These are phyloP conservation scores for Rosa multiflora DNA, from an alignment of 306 rosid species.

Conservation along the genomic window DNA sequence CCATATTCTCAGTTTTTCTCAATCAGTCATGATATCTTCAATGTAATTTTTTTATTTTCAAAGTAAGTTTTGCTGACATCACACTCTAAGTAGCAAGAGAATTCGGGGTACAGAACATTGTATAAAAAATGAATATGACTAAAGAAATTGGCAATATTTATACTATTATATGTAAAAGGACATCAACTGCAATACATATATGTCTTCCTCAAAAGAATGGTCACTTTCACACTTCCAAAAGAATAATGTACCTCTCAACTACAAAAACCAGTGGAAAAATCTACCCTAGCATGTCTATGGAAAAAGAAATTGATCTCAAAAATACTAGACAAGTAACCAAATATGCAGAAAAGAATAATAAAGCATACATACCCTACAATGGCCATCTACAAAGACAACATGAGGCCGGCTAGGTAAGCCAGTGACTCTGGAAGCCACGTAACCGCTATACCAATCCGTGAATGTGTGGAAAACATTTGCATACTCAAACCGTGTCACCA, in stretches of 20 bases:
- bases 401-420: constrained; percentile 85
- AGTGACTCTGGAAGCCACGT: constrained; percentile 82
- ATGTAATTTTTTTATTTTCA: background rate
- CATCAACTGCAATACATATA: background rate
- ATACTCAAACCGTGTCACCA: constrained; percentile 93
- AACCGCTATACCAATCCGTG: constrained; percentile 96
- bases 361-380: constrained; percentile 64
- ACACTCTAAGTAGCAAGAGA: background rate
- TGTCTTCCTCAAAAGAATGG: background rate
- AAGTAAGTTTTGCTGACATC: background rate
- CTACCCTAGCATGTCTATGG: background rate
- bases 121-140: background rate
- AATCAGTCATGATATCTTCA: background rate
- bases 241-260: background rate
- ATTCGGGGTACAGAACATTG: background rate
- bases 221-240: background rate
- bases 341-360: constrained; percentile 12
- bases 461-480: constrained; percentile 94
- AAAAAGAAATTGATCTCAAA: background rate
- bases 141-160: background rate
- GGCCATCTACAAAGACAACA: constrained; percentile 87
- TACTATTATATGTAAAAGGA: background rate
- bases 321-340: background rate
- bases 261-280: background rate
- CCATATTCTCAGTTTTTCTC: background rate